A percentile compares a stretch with the other conserved stretches of the same genome.
Evolutionary conservation across 768 basidiomycete species (phyloP).

Genomic region (Suillus subaureus): DNA sequence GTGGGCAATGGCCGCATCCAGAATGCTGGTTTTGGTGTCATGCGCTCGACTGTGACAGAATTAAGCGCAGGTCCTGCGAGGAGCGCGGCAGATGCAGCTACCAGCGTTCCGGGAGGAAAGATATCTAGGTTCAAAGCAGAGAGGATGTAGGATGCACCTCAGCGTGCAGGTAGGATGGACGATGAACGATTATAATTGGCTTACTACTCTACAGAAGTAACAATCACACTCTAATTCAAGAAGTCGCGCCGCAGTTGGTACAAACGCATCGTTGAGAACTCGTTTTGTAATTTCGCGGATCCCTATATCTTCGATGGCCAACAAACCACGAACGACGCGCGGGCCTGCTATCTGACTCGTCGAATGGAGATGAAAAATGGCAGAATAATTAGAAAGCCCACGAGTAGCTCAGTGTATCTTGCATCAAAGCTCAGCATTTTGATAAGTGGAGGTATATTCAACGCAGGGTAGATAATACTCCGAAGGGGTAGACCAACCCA

Average conservation of each 20-base stretch:
- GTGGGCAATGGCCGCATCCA: constrained; percentile 14
- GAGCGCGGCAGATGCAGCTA: not conserved
- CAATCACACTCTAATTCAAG: not conserved
- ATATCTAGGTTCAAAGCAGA: constrained; percentile 41
- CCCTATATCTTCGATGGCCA: constrained; percentile 82
- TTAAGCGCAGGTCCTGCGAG: constrained; percentile 2
- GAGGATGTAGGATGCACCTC: constrained; percentile 15
- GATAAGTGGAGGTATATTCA: constrained; percentile 76
- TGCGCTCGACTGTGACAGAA: constrained; percentile 18
- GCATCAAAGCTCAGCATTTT: constrained; percentile 56
- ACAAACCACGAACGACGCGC: constrained; percentile 67
- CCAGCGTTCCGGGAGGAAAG: constrained; percentile 11
- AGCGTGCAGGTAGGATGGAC: not conserved
- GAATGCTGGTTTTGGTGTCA: constrained; percentile 50
- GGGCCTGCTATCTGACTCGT: constrained; percentile 67
- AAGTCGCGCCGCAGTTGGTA: constrained; percentile 59
- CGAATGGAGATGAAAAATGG: constrained; percentile 8
- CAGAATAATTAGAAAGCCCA: constrained; percentile 40
- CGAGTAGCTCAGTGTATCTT: constrained; percentile 53
- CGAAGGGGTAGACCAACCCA: constrained; percentile 82
- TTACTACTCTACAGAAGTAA: not conserved
- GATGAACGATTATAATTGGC: not conserved
- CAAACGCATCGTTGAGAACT: constrained; percentile 60
- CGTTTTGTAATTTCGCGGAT: constrained; percentile 60
- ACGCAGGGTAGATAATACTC: constrained; percentile 76